A percentile compares a stretch with the other conserved stretches of the same genome.
These are phyloP conservation scores for Telfairia occidentalis DNA, from an alignment of 331 rosid genomes.

Conservation along the genomic window DNA sequence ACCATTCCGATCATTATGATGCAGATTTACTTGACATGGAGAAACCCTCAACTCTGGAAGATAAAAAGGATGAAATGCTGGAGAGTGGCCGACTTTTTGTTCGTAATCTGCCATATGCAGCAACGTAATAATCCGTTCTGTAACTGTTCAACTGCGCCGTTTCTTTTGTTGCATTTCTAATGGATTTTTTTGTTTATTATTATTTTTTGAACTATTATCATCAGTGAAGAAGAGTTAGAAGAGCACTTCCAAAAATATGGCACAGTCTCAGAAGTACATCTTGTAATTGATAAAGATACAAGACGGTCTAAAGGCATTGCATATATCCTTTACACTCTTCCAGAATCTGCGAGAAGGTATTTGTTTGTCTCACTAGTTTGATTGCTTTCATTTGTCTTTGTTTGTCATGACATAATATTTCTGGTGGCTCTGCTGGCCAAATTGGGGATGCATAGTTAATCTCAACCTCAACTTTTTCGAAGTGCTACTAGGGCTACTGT, in stretches of 20 bases:
- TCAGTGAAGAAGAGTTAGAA: constrained; percentile 84
- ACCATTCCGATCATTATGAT: constrained; percentile 6
- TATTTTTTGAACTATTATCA: constrained; percentile 8
- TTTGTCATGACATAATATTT: not conserved
- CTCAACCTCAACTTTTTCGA: not conserved
- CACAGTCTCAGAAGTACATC: constrained; percentile 54
- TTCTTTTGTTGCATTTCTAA: not conserved
- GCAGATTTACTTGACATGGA: constrained; percentile 17
- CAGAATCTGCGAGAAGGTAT: constrained; percentile 67
- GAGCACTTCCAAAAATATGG: constrained; percentile 60
- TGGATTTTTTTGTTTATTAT: not conserved
- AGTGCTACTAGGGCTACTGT: not conserved
- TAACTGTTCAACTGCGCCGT: not conserved
- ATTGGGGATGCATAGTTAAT: not conserved
- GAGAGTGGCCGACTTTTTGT: constrained; percentile 69
- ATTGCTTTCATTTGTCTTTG: not conserved
- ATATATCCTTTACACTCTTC: constrained; percentile 45
- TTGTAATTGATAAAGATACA: constrained; percentile 69
- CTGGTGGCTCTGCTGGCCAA: not conserved
- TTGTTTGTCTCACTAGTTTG: constrained; percentile 2
- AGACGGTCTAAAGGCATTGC: constrained; percentile 80
- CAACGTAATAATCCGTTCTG: constrained; percentile 35
- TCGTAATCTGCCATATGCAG: constrained; percentile 75
- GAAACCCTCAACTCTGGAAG: constrained; percentile 21
- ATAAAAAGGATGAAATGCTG: constrained; percentile 31